Percentiles rank a stretch among this genome's conserved stretches.
These are phyloP conservation scores for Byssoonygena ceratinophila DNA, from an alignment of 2,329 filamentous ascomycete genomes.

Conservation along the genomic window DNA sequence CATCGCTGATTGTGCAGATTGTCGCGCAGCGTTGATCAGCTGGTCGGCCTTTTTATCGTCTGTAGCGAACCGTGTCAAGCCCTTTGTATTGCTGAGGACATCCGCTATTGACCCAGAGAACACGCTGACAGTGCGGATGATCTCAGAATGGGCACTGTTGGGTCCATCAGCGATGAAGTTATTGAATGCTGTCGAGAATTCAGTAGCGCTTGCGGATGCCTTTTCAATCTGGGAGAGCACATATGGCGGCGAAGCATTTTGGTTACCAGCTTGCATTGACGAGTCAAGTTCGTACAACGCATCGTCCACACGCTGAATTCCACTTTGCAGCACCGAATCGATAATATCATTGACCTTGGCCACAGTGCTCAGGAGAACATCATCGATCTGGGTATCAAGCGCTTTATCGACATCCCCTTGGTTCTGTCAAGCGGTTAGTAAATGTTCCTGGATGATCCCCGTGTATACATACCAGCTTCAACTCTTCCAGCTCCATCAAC, in stretches of 20 bases:
- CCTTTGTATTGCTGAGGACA: slow-evolving; percentile 93
- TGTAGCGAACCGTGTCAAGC: slow-evolving; percentile 79
- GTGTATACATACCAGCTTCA: slow-evolving; percentile 48
- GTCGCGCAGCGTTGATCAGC: slow-evolving; percentile 68
- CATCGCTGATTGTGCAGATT: slow-evolving; percentile 76
- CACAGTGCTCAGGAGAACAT: slow-evolving; percentile 72
- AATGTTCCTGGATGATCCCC: too few relatives aligned
- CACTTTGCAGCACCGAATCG: slow-evolving; percentile 87
- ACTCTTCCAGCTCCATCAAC: slow-evolving; percentile 79
- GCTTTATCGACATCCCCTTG: slow-evolving; percentile 67
- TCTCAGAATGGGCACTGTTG: slow-evolving; percentile 75
- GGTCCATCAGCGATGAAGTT: slow-evolving; percentile 96
- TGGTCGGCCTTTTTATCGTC: slow-evolving; percentile 92
- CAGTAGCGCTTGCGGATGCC: slow-evolving; percentile 83
- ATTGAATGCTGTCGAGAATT: slow-evolving; percentile 97
- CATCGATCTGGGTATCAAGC: slow-evolving; percentile 83
- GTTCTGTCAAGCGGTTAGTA: slow-evolving; percentile 36
- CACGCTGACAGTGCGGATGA: slow-evolving; percentile 84
- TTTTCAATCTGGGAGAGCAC: slow-evolving; percentile 97
- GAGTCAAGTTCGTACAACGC: slow-evolving; percentile 95
- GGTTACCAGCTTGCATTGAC: slow-evolving; percentile 95
- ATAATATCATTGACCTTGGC: slow-evolving; percentile 96
- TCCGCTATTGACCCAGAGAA: slow-evolving; percentile 87
- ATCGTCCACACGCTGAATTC: slow-evolving; percentile 88
- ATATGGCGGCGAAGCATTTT: slow-evolving; percentile 89